These are phyloP conservation scores for Puccinellia tenuiflora DNA, from an alignment of 176 grass and related monocot genomes.

Conservation along the genomic window DNA sequence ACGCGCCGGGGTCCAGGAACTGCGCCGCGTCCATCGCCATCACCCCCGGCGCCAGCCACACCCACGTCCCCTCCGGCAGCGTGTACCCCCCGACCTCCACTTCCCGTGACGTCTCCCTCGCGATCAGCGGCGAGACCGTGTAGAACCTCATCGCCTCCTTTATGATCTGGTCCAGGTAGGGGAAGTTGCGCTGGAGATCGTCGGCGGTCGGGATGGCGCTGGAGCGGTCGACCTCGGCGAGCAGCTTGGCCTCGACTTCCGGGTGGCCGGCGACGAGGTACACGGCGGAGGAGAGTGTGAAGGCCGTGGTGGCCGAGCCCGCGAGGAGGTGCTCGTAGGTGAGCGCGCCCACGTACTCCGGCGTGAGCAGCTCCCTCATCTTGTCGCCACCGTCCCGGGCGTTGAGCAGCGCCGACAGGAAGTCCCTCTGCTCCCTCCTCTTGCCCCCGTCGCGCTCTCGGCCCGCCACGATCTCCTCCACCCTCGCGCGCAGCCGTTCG, in stretches of 20 bases:
- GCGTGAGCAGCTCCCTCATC: conserved; percentile 51
- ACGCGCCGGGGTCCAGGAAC: conserved; percentile 53
- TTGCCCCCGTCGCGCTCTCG: not conserved
- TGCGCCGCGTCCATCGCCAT: conserved; percentile 58
- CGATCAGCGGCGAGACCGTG: conserved; percentile 61
- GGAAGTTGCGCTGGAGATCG: conserved; percentile 46
- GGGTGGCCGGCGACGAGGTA: conserved; percentile 65
- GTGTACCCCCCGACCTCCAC: conserved; percentile 50
- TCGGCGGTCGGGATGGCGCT: conserved; percentile 36
- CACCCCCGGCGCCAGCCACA: conserved; percentile 78
- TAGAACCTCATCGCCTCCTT: conserved; percentile 77
- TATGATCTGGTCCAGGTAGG: conserved; percentile 72
- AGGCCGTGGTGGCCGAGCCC: conserved; percentile 63
- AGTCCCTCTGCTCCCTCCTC: conserved; percentile 37
- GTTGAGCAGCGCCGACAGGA: conserved; percentile 61
- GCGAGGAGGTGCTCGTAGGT: conserved; percentile 87
- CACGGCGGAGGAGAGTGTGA: conserved; percentile 58
- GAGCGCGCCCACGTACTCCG: conserved; percentile 70
- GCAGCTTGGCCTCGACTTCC: conserved; percentile 60
- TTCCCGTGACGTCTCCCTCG: conserved; percentile 51
- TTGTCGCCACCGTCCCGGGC: conserved; percentile 36
- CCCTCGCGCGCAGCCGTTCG: conserved; percentile 40
- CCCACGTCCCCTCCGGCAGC: conserved; percentile 67
- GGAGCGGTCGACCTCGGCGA: conserved; percentile 53
- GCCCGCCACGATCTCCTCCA: conserved; percentile 48